Evolutionary conservation across 257 asterid genomes (phyloP), one percentile per base, ranked within the genome.

Genomic region (Lavandula angustifolia): DNA sequence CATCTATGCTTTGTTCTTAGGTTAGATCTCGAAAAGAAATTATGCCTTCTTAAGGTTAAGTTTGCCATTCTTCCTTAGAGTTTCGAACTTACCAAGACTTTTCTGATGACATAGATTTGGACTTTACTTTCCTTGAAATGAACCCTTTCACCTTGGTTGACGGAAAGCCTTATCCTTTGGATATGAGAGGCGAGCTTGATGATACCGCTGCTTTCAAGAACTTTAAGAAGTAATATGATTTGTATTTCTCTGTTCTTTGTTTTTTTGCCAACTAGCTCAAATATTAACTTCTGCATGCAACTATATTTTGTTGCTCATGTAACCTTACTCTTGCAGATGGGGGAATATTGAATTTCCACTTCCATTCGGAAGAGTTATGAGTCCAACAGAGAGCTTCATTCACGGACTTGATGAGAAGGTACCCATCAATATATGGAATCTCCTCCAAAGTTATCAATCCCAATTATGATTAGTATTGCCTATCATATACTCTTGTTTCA

Each of bases 151-250:
- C 96, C 51, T 80, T 89, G 83, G 91, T 92, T 37, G 79, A 92
- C 9, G 96, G 95, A 66, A 89, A 89, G 85, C 96, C 98, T 38
- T 92, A 82, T 74, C 96, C 98, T 7, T 58, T 92, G 79, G 98
- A 92, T 66, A 92, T 92, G 96, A 82, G 98, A 73, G 96, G 98
- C 79, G 98, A 92, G 78, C 96, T 92, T 37, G 98, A 92, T 60
- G 96, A 92, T 41, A 92, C 98, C 44, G 98, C 98, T 68, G 81
- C 96, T 71, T 92, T 92, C 74, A 92, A 92, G 85, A 92, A 92
- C 87, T 89, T 89, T 85, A 92, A 92, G 71, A 92, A 84, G 98
- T 92, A 85, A 64, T 40, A 29, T 4, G 22, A n/a, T 8, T 22
- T 58, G 17, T n/a, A 41, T 16, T 59, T 42, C 1, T 11, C 64